These are phyloP conservation scores for Margaritispora aquatica DNA, from an alignment of 495 filamentous ascomycete genomes.

Conservation along the genomic window DNA sequence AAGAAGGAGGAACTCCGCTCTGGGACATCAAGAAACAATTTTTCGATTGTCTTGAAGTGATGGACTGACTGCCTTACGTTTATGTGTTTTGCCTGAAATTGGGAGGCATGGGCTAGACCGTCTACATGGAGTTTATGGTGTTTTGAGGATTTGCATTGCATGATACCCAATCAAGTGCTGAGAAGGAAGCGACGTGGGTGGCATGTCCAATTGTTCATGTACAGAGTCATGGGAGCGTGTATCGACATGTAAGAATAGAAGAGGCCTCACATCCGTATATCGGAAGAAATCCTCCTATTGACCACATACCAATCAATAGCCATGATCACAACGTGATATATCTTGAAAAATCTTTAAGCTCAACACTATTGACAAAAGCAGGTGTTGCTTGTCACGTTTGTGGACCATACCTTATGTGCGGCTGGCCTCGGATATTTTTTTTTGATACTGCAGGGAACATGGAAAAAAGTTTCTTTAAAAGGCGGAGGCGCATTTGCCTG, in stretches of 20 bases:
- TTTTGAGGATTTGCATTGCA: constrained; percentile 1
- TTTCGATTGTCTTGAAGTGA: constrained; percentile 60
- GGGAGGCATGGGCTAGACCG: background rate
- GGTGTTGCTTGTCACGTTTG: background rate
- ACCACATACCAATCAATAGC: background rate
- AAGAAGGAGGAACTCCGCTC: constrained; percentile 70
- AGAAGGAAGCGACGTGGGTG: constrained; percentile 7
- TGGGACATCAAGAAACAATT: constrained; percentile 78
- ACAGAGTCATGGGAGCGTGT: background rate
- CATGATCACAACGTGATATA: background rate
- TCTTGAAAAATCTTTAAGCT: background rate
- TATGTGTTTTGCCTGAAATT: background rate
- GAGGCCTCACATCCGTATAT: background rate
- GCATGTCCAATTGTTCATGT: background rate
- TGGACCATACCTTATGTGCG: background rate
- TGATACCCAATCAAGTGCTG: constrained; percentile 25
- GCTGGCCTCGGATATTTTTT: background rate
- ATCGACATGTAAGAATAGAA: background rate
- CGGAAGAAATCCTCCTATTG: no score
- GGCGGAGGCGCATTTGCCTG: background rate
- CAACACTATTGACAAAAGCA: background rate
- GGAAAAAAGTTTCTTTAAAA: background rate
- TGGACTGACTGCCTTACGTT: background rate
- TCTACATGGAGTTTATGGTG: background rate
- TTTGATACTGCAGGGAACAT: background rate